phyloP scores from a whole-genome alignment of 2,329 filamentous ascomycete genomes.

The Cryphonectria carpinicola region DNA sequence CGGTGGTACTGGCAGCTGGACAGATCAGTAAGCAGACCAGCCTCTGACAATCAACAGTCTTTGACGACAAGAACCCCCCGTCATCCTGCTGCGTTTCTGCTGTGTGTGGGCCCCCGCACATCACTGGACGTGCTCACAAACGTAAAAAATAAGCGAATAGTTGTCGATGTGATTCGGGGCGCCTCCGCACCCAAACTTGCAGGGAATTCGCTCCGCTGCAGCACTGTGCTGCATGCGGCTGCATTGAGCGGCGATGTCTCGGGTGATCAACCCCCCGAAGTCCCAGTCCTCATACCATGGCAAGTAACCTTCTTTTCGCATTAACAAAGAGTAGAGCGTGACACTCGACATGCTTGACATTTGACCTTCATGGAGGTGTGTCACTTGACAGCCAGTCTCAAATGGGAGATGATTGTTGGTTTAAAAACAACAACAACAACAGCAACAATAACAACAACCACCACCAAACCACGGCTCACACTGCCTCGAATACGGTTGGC shows the following conservation, averaged over 20 bases:
- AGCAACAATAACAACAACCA: background rate
- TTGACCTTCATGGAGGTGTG: background rate
- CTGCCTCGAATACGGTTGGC: background rate
- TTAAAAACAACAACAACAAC: background rate
- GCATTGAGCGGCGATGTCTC: background rate
- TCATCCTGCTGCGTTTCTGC: background rate
- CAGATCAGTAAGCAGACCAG: background rate
- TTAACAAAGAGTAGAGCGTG: background rate
- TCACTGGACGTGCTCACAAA: background rate
- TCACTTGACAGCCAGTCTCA: background rate
- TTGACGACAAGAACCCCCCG: background rate
- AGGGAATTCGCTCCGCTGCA: background rate
- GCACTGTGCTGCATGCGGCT: background rate
- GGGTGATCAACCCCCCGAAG: slow-evolving; percentile 10
- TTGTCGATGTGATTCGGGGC: background rate
- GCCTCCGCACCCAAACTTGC: background rate
- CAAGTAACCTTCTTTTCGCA: background rate
- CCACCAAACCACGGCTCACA: background rate
- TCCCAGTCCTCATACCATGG: background rate
- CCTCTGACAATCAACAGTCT: background rate
- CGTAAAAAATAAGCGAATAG: background rate
- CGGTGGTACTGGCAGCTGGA: background rate
- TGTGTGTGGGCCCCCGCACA: background rate
- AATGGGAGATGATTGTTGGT: background rate
- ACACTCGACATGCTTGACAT: background rate